Evolutionary conservation across 139 green algal genomes (phyloP).

Genomic region (Chlamydomonas sp.): DNA sequence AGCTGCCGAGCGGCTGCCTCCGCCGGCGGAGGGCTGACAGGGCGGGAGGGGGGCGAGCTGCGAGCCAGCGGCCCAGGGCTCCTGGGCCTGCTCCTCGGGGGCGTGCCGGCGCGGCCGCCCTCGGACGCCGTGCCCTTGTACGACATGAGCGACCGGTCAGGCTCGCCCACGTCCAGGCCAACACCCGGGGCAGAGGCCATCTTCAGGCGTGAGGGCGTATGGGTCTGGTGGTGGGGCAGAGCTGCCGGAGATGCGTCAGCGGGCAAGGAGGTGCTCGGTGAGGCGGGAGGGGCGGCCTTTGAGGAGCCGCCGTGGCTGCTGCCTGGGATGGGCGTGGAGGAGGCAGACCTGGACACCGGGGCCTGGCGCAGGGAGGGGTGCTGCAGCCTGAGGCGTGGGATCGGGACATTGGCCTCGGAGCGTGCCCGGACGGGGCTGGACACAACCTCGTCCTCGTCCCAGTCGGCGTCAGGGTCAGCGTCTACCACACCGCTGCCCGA

Average conservation of each 20-base stretch:
- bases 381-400: not conserved
- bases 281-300: no score
- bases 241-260: not conserved
- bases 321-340: no score
- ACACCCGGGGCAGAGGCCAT: not conserved
- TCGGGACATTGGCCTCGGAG: not conserved
- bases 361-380: not conserved
- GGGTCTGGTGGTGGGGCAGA: not conserved
- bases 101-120: not conserved
- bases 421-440: not conserved
- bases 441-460: not conserved
- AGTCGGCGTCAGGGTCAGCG: not conserved
- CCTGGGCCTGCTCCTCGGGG: not conserved
- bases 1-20: no score
- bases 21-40: no score
- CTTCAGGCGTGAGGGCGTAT: not conserved
- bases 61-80: constrained; percentile 4
- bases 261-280: not conserved
- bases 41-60: no score
- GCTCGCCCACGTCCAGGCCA: no score
- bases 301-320: no score
- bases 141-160: constrained; percentile 12
- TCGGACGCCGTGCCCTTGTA: not conserved
- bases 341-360: no score
- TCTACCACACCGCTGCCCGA: not conserved